Conservation (phyloP, 768 basidiomycete species). For the Dacryopinax primogenitus region DNA sequence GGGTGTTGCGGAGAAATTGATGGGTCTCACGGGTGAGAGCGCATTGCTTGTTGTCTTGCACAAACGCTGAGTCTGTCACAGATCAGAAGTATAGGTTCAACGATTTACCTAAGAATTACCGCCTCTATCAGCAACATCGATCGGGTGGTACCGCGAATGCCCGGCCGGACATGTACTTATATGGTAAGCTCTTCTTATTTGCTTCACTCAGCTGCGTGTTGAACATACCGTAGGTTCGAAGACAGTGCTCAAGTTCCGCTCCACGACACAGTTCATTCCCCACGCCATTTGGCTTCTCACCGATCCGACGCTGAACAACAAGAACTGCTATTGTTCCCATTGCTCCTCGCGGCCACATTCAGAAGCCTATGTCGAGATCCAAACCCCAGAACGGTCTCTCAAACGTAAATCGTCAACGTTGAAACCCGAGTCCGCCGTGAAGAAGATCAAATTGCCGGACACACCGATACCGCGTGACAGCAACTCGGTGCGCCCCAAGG, state of each 20-base stretch:
- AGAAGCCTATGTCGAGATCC: not conserved
- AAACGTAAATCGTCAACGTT: not conserved
- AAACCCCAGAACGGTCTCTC: not conserved
- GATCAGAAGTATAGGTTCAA: not conserved
- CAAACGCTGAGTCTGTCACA: not conserved
- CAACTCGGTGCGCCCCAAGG: not conserved
- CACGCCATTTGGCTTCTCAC: conserved; percentile 69
- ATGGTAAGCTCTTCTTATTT: not conserved
- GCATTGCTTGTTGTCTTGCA: not conserved
- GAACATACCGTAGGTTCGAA: not conserved
- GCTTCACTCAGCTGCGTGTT: not conserved
- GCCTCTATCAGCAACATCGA: not conserved
- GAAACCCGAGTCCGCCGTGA: not conserved
- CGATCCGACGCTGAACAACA: conserved; percentile 36
- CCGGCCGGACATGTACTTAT: not conserved
- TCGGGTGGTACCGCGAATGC: not conserved
- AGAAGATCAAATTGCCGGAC: conserved; percentile 1
- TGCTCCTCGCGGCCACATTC: not conserved
- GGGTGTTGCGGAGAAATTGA: not conserved
- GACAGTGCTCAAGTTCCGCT: conserved; percentile 44
- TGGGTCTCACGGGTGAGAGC: not conserved
- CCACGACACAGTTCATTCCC: conserved; percentile 72
- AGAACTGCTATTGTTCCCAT: conserved; percentile 42
- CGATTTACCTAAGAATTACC: not conserved
- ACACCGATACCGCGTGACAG: not conserved